These are phyloP conservation scores for Coemansia sp. DNA, from an alignment of 192 early-diverging fungal genomes.

Conservation along the genomic window DNA sequence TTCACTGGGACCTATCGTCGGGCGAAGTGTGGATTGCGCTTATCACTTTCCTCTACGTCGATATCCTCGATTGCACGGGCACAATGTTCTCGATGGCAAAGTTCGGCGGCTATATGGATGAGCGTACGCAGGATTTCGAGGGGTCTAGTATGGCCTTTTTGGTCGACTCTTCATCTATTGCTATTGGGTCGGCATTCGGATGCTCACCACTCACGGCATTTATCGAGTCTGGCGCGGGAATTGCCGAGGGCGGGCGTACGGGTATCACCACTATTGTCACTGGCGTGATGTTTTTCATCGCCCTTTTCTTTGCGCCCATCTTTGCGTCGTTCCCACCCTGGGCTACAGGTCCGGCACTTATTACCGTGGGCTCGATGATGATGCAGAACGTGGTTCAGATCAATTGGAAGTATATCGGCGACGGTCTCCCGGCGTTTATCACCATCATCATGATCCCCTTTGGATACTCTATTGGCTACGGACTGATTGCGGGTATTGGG, in stretches of 20 bases:
- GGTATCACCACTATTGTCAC: slow-evolving; percentile 72
- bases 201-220: slow-evolving; percentile 76
- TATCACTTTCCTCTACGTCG: slow-evolving; percentile 82
- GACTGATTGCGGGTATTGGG: slow-evolving; percentile 71
- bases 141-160: slow-evolving; percentile 74
- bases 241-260: slow-evolving; percentile 77
- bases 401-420: slow-evolving; percentile 79
- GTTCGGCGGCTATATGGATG: slow-evolving; percentile 75
- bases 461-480: slow-evolving; percentile 80
- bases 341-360: slow-evolving; percentile 80
- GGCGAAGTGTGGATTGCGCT: slow-evolving; percentile 76
- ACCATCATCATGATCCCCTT: slow-evolving; percentile 76
- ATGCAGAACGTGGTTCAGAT: slow-evolving; percentile 63
- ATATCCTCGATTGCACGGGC: slow-evolving; percentile 84
- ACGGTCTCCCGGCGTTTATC: slow-evolving; percentile 76
- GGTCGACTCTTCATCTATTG: slow-evolving; percentile 64
- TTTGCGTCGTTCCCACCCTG: slow-evolving; percentile 83
- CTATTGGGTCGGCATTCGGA: slow-evolving; percentile 70
- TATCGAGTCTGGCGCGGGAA: slow-evolving; percentile 80
- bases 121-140: slow-evolving; percentile 74
- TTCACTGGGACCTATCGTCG: slow-evolving; percentile 63
- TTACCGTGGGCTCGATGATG: slow-evolving; percentile 82
- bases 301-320: slow-evolving; percentile 81
- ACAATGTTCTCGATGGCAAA: slow-evolving; percentile 85
- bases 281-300: slow-evolving; percentile 71